phyloP scores from a whole-genome alignment of 2,329 filamentous ascomycete species.

The Lachnellula suecica region DNA sequence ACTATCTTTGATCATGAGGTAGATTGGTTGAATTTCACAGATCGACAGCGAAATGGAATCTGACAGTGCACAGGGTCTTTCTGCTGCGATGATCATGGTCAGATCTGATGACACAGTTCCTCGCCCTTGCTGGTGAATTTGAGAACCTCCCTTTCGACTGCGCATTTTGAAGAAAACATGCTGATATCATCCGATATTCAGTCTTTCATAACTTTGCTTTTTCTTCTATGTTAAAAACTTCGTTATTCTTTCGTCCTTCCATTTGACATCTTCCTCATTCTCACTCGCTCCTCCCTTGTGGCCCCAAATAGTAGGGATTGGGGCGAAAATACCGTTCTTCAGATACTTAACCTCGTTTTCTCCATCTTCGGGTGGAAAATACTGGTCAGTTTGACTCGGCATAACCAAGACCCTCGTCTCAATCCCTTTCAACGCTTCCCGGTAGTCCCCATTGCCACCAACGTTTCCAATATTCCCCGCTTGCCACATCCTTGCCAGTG shows the following conservation, averaged over 20 bases:
- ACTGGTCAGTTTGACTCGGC: constrained; percentile 63
- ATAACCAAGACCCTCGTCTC: constrained; percentile 62
- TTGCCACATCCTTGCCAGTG: constrained; percentile 46
- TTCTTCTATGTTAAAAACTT: constrained; percentile 27
- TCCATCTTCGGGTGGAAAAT: constrained; percentile 51
- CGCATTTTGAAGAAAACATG: no score
- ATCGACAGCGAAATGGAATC: no score
- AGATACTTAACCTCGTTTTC: constrained; percentile 33
- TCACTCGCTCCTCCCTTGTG: constrained; percentile 37
- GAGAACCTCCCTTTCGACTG: background rate
- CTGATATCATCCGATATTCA: no score
- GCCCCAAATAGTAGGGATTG: constrained; percentile 38
- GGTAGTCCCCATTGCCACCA: constrained; percentile 36
- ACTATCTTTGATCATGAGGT: no score
- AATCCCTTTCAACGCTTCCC: constrained; percentile 56
- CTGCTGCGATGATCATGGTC: no score
- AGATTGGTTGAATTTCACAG: no score
- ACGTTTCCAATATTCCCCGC: constrained; percentile 36
- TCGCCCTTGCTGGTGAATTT: no score
- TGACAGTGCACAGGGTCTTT: no score
- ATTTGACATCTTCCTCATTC: constrained; percentile 31
- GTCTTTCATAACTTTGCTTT: no score
- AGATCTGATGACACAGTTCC: no score
- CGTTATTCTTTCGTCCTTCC: constrained; percentile 33
- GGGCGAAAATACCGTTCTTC: constrained; percentile 29